phyloP scores from a whole-genome alignment of 805 yeast genomes.

The Ogataea wickerhamii region DNA sequence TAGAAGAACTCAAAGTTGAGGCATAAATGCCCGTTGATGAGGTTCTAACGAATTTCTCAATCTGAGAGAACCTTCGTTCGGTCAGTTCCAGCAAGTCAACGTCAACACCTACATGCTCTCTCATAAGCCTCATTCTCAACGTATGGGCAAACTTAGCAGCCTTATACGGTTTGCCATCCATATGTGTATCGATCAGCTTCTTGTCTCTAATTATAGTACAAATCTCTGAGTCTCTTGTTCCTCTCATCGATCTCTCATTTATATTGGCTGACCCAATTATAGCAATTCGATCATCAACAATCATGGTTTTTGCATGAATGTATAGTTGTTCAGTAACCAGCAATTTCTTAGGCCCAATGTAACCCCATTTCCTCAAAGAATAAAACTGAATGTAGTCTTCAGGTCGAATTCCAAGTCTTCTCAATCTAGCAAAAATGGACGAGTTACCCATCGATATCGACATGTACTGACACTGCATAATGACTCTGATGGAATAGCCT shows the following conservation, averaged over 20 bases:
- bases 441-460: slow-evolving; percentile 87
- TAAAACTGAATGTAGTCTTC: slow-evolving; percentile 88
- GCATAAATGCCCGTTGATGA: slow-evolving; percentile 40
- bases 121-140: slow-evolving; percentile 84
- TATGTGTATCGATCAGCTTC: slow-evolving; percentile 59
- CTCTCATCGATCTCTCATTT: slow-evolving; percentile 95
- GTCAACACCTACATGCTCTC: slow-evolving; percentile 94
- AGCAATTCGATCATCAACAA: slow-evolving; percentile 90
- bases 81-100: slow-evolving; percentile 80
- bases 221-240: slow-evolving; percentile 89
- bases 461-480: slow-evolving; percentile 94
- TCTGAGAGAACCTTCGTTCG: slow-evolving; percentile 61
- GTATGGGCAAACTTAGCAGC: slow-evolving; percentile 91
- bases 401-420: slow-evolving; percentile 79
- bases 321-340: slow-evolving; percentile 88
- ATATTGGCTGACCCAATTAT: slow-evolving; percentile 97
- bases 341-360: slow-evolving; percentile 69
- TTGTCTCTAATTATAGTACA: slow-evolving; percentile 87
- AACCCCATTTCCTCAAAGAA: slow-evolving; percentile 94
- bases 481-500: slow-evolving; percentile 91
- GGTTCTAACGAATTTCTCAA: slow-evolving; percentile 44
- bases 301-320: slow-evolving; percentile 87
- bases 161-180: slow-evolving; percentile 78
- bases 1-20: slow-evolving; percentile 33
- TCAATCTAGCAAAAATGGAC: slow-evolving; percentile 79